These are phyloP conservation scores for Spinacia oleracea DNA, from an alignment of 179 eudicot genomes.

Conservation along the genomic window DNA sequence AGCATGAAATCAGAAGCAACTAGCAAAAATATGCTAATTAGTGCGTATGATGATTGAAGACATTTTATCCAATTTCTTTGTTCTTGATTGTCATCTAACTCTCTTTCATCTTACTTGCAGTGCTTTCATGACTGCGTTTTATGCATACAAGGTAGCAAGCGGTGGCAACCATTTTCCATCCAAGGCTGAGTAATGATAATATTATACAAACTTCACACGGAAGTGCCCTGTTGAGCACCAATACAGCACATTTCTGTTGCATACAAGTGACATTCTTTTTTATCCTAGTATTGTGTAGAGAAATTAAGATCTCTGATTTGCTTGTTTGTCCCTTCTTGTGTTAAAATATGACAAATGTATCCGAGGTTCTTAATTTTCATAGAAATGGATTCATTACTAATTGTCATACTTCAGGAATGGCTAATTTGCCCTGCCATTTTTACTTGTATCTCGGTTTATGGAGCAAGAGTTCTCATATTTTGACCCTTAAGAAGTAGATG, in stretches of 20 bases:
- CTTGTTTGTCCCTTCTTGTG: not conserved
- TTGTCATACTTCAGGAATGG: not conserved
- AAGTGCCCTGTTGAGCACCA: not conserved
- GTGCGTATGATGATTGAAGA: not conserved
- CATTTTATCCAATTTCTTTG: not conserved
- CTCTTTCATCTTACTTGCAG: conserved; percentile 50
- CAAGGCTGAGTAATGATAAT: conserved; percentile 54
- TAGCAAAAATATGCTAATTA: not conserved
- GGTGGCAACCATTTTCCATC: conserved; percentile 83
- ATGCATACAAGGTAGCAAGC: conserved; percentile 77
- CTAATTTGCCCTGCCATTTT: not conserved
- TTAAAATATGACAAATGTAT: not conserved
- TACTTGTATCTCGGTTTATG: not conserved
- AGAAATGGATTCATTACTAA: conserved; percentile 4
- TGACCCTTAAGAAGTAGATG: not conserved
- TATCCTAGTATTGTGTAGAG: conserved; percentile 3
- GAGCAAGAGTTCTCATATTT: not conserved
- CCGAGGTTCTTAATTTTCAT: not conserved
- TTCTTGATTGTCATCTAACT: conserved; percentile 18
- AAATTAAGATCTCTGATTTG: not conserved
- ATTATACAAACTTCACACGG: not conserved
- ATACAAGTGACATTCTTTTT: conserved; percentile 9
- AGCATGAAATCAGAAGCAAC: not conserved
- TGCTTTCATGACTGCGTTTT: conserved; percentile 78
- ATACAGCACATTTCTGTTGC: conserved; percentile 10